Conservation (phyloP, 2,329 filamentous ascomycete genomes). For the Daldinia eschscholtzii region DNA sequence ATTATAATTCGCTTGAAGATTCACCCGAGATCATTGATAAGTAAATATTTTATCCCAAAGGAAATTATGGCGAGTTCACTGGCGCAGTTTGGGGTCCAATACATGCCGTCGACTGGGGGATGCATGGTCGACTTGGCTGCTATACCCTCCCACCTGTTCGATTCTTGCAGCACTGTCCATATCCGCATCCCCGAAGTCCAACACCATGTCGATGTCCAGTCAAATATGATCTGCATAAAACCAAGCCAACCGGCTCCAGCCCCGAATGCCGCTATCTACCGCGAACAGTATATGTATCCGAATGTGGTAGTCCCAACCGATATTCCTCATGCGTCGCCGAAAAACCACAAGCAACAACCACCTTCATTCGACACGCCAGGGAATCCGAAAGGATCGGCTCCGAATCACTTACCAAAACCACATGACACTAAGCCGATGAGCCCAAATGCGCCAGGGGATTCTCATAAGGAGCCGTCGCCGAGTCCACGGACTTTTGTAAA, state of each 20-base stretch:
- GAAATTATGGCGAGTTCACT: slow-evolving; percentile 31
- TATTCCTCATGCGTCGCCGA: slow-evolving; percentile 12
- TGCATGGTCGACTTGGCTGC: slow-evolving; percentile 49
- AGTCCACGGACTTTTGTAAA: slow-evolving; percentile 20
- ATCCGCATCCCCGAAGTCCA: slow-evolving; percentile 43
- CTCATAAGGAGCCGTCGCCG: background rate
- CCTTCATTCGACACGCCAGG: slow-evolving; percentile 11
- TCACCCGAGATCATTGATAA: background rate
- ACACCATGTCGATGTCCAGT: slow-evolving; percentile 42
- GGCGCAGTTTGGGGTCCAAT: slow-evolving; percentile 43
- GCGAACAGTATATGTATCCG: slow-evolving; percentile 29
- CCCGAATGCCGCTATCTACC: slow-evolving; percentile 14
- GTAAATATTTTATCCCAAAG: background rate
- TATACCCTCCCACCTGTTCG: slow-evolving; percentile 37
- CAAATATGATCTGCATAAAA: slow-evolving; percentile 48
- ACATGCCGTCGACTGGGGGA: slow-evolving; percentile 42
- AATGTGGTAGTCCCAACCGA: slow-evolving; percentile 13
- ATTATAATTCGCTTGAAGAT: background rate
- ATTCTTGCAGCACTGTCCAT: slow-evolving; percentile 46
- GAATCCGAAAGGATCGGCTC: background rate
- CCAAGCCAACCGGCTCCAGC: slow-evolving; percentile 32
- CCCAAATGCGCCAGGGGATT: background rate
- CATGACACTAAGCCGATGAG: background rate
- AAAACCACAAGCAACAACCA: slow-evolving; percentile 17
- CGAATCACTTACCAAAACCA: background rate